Percentiles rank a stretch among this genome's conserved stretches.
Conservation (phyloP, 1,139 yeast species). For the Suzukiozyma palmioleophila region DNA sequence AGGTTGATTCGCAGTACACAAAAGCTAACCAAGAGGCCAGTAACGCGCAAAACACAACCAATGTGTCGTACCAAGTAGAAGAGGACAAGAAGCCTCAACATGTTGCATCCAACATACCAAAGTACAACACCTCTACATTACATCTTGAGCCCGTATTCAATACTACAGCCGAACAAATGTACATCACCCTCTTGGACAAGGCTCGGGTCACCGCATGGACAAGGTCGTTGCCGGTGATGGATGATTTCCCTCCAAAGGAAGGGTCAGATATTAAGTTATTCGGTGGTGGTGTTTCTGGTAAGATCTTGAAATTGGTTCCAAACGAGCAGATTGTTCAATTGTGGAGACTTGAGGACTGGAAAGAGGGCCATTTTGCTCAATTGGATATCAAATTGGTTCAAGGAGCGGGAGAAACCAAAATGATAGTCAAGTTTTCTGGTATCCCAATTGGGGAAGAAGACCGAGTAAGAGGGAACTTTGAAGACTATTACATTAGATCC, state of each 20-base stretch:
- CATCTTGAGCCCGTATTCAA: slow-evolving; percentile 78
- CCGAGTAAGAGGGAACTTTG: slow-evolving; percentile 76
- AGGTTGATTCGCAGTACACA: slow-evolving; percentile 66
- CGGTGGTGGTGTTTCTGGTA: slow-evolving; percentile 85
- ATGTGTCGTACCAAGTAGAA: slow-evolving; percentile 13
- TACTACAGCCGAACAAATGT: slow-evolving; percentile 83
- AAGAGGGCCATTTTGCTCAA: slow-evolving; percentile 70
- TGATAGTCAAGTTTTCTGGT: slow-evolving; percentile 80
- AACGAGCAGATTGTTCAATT: slow-evolving; percentile 60
- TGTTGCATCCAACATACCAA: slow-evolving; percentile 36
- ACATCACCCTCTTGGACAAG: slow-evolving; percentile 68
- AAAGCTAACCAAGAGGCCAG: slow-evolving; percentile 51
- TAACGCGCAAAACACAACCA: slow-evolving; percentile 19
- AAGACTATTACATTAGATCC: slow-evolving; percentile 80
- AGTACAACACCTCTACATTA: slow-evolving; percentile 74
- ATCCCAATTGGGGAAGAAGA: slow-evolving; percentile 98
- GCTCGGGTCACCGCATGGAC: slow-evolving; percentile 87
- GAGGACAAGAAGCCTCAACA: slow-evolving; percentile 8
- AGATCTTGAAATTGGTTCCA: slow-evolving; percentile 54
- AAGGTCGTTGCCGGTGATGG: slow-evolving; percentile 66
- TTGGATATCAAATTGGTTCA: slow-evolving; percentile 64
- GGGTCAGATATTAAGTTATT: slow-evolving; percentile 69
- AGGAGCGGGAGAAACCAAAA: slow-evolving; percentile 76
- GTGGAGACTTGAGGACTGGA: slow-evolving; percentile 93
- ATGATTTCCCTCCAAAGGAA: slow-evolving; percentile 44